These are phyloP conservation scores for Herpetomonas tarakana DNA, from an alignment of 208 protist species.

Conservation along the genomic window DNA sequence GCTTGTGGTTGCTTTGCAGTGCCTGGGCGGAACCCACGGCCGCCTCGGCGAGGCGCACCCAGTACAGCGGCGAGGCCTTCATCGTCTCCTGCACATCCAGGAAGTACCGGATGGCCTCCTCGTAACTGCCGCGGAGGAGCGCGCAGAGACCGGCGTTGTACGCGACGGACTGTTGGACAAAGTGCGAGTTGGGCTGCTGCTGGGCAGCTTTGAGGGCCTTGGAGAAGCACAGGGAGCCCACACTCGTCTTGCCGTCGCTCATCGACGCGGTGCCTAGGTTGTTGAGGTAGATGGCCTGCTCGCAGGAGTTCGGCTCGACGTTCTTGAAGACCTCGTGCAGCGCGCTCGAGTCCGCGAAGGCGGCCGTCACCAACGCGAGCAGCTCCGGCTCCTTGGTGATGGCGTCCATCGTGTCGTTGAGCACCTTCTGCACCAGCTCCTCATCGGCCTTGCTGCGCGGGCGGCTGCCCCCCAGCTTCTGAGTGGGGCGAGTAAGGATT, in stretches of 20 bases:
- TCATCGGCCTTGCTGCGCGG: conserved; percentile 68
- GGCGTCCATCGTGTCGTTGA: conserved; percentile 37
- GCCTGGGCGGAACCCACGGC: conserved; percentile 56
- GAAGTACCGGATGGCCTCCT: conserved; percentile 66
- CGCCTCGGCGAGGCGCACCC: conserved; percentile 82
- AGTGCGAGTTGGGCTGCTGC: conserved; percentile 22
- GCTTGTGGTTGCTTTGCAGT: conserved; percentile 22
- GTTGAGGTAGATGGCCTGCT: conserved; percentile 80
- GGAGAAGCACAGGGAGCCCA: conserved; percentile 79
- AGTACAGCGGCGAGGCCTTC: conserved; percentile 73
- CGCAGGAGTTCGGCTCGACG: conserved; percentile 25
- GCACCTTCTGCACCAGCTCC: conserved; percentile 70
- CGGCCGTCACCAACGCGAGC: conserved; percentile 41
- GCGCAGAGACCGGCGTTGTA: conserved; percentile 87
- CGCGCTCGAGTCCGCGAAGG: conserved; percentile 72
- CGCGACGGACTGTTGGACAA: conserved; percentile 43
- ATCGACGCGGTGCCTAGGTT: conserved; percentile 84
- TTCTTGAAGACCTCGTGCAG: conserved; percentile 69
- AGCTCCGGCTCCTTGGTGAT: conserved; percentile 43
- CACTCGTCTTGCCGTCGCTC: conserved; percentile 67
- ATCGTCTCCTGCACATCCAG: conserved; percentile 74
- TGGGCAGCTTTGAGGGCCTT: conserved; percentile 61
- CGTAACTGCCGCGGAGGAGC: conserved; percentile 73
- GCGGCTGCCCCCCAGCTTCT: conserved; percentile 24
- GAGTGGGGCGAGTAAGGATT: conserved; percentile 51